Evolutionary conservation across 768 basidiomycete genomes (phyloP).

Genomic region (Leucosporidium yakuticum): DNA sequence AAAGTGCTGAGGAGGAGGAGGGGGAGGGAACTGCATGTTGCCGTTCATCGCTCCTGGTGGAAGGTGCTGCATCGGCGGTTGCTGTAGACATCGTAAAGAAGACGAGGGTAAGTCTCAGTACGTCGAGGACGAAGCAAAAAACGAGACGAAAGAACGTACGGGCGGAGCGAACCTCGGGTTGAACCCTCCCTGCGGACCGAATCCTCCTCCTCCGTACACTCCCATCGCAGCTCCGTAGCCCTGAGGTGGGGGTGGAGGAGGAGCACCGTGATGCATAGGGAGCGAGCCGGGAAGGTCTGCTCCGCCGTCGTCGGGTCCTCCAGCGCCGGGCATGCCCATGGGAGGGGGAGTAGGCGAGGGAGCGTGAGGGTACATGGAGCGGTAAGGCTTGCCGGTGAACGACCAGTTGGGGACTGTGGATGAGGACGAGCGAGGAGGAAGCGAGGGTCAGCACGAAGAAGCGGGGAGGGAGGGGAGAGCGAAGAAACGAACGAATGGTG

Average conservation of each 20-base stretch:
- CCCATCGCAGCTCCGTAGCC: neutral
- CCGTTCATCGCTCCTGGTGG: too few species aligned
- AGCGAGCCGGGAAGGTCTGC: neutral
- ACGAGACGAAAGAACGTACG: neutral
- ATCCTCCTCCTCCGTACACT: conserved; percentile 2
- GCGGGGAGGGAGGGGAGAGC: neutral
- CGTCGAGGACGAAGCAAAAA: neutral
- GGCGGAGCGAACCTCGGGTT: conserved; percentile 3
- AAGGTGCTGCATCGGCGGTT: too few species aligned
- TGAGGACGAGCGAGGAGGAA: neutral
- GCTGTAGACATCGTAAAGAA: too few species aligned
- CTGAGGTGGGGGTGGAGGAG: neutral
- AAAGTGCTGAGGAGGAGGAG: too few species aligned
- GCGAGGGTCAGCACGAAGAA: neutral
- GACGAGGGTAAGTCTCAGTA: too few species aligned
- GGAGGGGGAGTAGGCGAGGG: conserved; percentile 1
- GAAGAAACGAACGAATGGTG: neutral
- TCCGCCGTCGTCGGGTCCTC: neutral
- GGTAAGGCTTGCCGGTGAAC: conserved; percentile 81
- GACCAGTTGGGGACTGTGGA: conserved; percentile 64
- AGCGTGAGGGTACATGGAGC: conserved; percentile 62
- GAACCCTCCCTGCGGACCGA: neutral
- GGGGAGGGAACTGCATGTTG: too few species aligned
- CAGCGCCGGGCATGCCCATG: neutral
- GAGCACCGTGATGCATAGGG: neutral